These are phyloP conservation scores for Eucalyptus fibrosa DNA, from an alignment of 345 rosid genomes.

Conservation along the genomic window DNA sequence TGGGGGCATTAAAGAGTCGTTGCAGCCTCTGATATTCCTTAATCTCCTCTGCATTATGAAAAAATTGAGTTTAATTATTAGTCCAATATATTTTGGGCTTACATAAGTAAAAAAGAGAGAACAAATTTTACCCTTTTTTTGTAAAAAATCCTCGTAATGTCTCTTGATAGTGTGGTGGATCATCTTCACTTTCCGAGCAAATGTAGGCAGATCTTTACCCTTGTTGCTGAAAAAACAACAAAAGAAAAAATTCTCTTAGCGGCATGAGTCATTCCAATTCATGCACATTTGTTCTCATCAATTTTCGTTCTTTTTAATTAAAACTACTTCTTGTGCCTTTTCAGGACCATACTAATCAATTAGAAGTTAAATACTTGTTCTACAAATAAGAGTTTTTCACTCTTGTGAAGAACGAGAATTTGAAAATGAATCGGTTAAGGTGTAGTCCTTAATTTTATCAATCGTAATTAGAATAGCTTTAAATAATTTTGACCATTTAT, in stretches of 20 bases:
- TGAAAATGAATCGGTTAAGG: neutral
- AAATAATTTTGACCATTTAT: neutral
- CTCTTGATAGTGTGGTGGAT: neutral
- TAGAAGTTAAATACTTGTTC: neutral
- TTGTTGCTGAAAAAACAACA: neutral
- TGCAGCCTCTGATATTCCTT: constrained; percentile 14
- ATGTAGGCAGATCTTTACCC: neutral
- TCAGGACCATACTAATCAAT: neutral
- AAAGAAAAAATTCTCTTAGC: neutral
- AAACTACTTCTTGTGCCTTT: too few species aligned
- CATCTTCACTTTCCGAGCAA: neutral
- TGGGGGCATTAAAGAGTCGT: constrained; percentile 4
- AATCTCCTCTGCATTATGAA: constrained; percentile 11
- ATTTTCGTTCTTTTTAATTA: too few species aligned
- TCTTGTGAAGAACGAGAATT: neutral
- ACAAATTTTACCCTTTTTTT: neutral
- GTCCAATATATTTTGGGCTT: neutral
- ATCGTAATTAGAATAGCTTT: neutral
- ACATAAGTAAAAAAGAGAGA: neutral
- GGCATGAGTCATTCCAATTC: neutral
- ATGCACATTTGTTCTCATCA: too few species aligned
- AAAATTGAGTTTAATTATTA: neutral
- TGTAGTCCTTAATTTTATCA: too few species aligned
- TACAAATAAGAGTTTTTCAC: neutral
- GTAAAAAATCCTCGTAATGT: neutral